These are phyloP conservation scores for Rubia tinctorum DNA, from an alignment of 305 asterid genomes.

Conservation along the genomic window DNA sequence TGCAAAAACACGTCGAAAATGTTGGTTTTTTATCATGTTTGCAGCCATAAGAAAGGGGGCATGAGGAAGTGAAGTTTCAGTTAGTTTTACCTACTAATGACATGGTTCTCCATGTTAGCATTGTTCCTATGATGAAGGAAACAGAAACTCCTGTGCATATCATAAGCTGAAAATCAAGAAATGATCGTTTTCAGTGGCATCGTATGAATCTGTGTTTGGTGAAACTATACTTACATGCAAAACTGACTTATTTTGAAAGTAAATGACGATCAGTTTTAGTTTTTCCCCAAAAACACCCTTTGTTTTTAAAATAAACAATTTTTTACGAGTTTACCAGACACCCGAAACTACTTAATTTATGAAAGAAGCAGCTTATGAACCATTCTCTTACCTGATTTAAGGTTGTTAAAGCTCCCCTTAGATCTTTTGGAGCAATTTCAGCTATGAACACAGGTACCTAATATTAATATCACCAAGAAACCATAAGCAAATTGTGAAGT, in stretches of 20 bases:
- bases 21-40: slow-evolving; percentile 14
- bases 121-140: slow-evolving; percentile 82
- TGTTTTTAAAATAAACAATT: too few species aligned
- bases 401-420: slow-evolving; percentile 88
- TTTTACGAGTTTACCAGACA: neutral
- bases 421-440: slow-evolving; percentile 83
- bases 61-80: neutral
- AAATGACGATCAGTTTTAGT: too few species aligned
- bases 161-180: slow-evolving; percentile 62
- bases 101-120: slow-evolving; percentile 71
- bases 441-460: slow-evolving; percentile 95
- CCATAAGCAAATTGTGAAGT: neutral
- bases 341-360: neutral
- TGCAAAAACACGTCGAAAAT: slow-evolving; percentile 28
- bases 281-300: too few species aligned
- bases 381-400: slow-evolving; percentile 65
- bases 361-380: too few species aligned
- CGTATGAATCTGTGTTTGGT: neutral
- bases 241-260: too few species aligned
- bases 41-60: neutral
- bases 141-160: slow-evolving; percentile 79
- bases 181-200: slow-evolving; percentile 11
- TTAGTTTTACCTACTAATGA: slow-evolving; percentile 60
- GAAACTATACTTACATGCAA: too few species aligned
- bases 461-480: neutral